Evolutionary conservation across 441 rosid species (phyloP).

Genomic region (Monsonia emarginata): DNA sequence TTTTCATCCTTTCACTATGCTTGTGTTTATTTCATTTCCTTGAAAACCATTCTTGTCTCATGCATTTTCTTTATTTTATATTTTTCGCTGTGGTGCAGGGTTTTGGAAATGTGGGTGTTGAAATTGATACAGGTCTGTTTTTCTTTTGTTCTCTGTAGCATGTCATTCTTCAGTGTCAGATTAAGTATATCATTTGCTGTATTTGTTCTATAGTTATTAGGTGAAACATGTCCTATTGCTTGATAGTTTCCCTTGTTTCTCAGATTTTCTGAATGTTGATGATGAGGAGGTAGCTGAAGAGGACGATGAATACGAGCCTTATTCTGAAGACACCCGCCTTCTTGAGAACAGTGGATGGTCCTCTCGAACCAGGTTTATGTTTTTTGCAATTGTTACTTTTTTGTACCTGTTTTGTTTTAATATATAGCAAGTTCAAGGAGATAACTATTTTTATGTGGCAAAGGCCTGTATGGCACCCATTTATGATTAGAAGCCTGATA

Average conservation of each 20-base stretch:
- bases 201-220: not conserved
- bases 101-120: constrained; percentile 34
- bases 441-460: too few relatives aligned
- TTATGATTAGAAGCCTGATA: not conserved
- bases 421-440: too few relatives aligned
- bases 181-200: not conserved
- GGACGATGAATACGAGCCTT: constrained; percentile 42
- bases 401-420: not conserved
- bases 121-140: constrained; percentile 70
- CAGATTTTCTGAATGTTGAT: constrained; percentile 83
- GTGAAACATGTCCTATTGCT: not conserved
- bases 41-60: too few relatives aligned
- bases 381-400: not conserved
- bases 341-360: constrained; percentile 96
- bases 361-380: constrained; percentile 79
- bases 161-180: not conserved
- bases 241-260: constrained; percentile 18
- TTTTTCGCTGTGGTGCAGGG: constrained; percentile 45
- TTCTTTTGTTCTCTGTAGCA: not conserved
- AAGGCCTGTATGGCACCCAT: not conserved
- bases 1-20: not conserved
- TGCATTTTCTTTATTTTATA: not conserved
- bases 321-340: constrained; percentile 51
- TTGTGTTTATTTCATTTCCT: not conserved
- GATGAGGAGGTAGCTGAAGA: constrained; percentile 73